phyloP scores from a whole-genome alignment of 768 basidiomycete genomes.

The Pleurotus cornucopiae region DNA sequence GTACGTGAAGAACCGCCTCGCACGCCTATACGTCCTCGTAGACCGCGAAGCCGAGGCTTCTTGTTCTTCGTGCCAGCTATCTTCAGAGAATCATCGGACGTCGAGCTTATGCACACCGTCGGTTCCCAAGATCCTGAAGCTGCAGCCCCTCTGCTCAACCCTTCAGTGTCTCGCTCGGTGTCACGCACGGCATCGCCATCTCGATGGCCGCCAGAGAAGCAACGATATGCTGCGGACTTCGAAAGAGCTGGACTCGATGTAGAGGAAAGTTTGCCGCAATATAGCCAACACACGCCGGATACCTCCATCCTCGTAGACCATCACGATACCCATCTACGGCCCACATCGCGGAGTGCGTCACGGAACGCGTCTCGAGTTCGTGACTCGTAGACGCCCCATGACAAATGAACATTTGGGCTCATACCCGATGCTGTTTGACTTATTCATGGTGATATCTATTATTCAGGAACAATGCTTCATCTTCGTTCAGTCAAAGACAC shows the following conservation, averaged over 20 bases:
- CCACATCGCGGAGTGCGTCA: conserved; percentile 10
- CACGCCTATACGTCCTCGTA: conserved; percentile 44
- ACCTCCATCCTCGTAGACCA: neutral
- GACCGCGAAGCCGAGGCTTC: conserved; percentile 53
- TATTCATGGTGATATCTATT: neutral
- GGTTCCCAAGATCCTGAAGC: conserved; percentile 10
- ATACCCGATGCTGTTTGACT: neutral
- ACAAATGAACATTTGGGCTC: neutral
- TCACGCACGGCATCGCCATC: conserved; percentile 14
- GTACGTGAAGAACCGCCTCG: conserved; percentile 36
- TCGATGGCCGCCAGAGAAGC: conserved; percentile 42
- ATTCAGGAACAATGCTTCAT: conserved; percentile 5
- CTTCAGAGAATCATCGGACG: conserved; percentile 51
- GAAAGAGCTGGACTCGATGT: conserved; percentile 24
- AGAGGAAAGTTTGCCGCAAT: neutral
- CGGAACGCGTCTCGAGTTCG: conserved; percentile 6
- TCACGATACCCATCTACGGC: conserved; percentile 3
- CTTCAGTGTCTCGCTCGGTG: neutral
- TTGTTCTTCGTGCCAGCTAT: conserved; percentile 83
- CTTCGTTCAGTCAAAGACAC: conserved; percentile 1
- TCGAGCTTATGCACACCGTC: conserved; percentile 33
- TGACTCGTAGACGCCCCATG: neutral
- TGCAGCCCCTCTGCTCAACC: neutral
- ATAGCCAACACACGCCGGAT: neutral
- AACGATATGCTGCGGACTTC: conserved; percentile 29